Evolutionary conservation across 805 yeast genomes (phyloP), one percentile per base, ranked within the genome.

Genomic region (Metschnikowia santaceciliae): DNA sequence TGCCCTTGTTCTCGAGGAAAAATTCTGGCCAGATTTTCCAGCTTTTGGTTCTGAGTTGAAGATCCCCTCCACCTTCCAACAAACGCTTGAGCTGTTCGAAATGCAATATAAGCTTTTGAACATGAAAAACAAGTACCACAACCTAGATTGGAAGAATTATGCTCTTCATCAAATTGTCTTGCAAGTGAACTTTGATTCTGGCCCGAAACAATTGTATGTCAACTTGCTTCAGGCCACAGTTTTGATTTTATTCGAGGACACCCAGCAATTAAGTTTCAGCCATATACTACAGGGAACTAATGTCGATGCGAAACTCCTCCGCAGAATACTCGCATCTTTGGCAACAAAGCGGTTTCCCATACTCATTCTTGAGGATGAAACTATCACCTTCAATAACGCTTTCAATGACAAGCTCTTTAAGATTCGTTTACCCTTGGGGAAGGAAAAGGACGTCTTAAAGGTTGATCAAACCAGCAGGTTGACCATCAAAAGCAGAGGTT

Each of bases 221-320:
- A 75, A 77, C 37, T 55, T 77, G n/a, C 68, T 72, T 42, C 80
- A 77, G 55, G 79, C 79, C 0, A 60, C 70, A 1, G 65, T 77
- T 0, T 54, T 78, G 3, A 49, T 71, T 13, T 59, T 71, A 14
- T 78, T 76, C 53, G 71, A 74, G 40, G 63, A 69, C 0, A 13
- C 36, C 1, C 66, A 68, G 10, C 8, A 13, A 1, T 55, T 65
- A 10, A 44, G 47, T 0, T 49, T 68, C 13, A 46, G 50, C 0
- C 63, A 70, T 32, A 50, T 78, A 2, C 48, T 46, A 6, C 32
- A 48, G 1, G 15, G 36, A 0, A 70, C 76, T 2, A 65, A 69
- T n/a, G 69, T 77, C 62, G 70, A 65, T 4, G 53, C 50, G 4
- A 58, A 52, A 32, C 65, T 73, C 26, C 51, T 77, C 17, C 55